phyloP scores from a whole-genome alignment of 495 filamentous ascomycete genomes.

The Neurospora tetrasperma region DNA sequence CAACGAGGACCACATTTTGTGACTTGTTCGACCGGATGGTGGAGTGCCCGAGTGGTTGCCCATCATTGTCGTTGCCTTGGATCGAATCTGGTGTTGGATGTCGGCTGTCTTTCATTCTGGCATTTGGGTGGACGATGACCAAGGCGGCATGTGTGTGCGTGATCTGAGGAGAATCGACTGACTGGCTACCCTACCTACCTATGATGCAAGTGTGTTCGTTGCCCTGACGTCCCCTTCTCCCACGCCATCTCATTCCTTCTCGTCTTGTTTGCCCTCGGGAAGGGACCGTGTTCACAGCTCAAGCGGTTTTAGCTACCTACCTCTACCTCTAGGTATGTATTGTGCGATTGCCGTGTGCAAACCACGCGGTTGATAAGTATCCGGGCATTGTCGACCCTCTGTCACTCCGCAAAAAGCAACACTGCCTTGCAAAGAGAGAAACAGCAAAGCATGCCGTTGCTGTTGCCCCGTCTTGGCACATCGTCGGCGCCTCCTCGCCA shows the following conservation, averaged over 20 bases:
- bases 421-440: background rate
- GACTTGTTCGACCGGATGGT: slow-evolving; percentile 3
- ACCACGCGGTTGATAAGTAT: background rate
- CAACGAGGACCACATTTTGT: slow-evolving; percentile 15
- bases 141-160: background rate
- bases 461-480: background rate
- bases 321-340: too few relatives aligned
- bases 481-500: background rate
- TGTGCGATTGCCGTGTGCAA: background rate
- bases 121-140: background rate
- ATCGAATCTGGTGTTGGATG: background rate
- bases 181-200: background rate
- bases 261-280: background rate
- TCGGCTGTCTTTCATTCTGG: background rate
- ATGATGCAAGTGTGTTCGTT: background rate
- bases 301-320: background rate
- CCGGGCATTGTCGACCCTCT: background rate
- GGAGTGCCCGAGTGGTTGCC: background rate
- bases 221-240: background rate
- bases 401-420: background rate
- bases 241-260: background rate
- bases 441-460: background rate
- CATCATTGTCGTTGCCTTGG: background rate
- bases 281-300: background rate
- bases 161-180: background rate